Evolutionary conservation across 2,329 filamentous ascomycete species (phyloP), one percentile per base, ranked within the genome.

Genomic region (Allantophomopsis cytisporea): DNA sequence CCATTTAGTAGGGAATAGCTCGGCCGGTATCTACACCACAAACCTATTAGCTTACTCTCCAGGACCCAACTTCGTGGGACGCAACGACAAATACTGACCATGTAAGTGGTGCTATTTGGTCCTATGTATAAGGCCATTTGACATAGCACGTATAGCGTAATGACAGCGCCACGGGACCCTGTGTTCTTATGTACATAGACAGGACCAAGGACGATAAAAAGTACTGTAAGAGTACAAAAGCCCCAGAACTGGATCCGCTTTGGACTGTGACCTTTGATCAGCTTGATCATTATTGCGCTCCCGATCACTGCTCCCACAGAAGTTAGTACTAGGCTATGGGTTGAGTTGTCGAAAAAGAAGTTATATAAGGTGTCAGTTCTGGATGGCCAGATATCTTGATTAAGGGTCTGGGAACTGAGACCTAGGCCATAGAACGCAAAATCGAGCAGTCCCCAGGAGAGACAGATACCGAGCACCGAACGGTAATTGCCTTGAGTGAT

Each of bases 371-470:
- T 75, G 32, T 59, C 52, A 8, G 76, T 77, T 28, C 65, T 63
- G 14, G 71, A 70, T 55, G 81, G 88, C 28, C 83, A 83, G 46
- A 88, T 84, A 4, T 76, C 73, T 28, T 68, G 60, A 13, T 88
- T 68, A 31, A 89, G 75, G 47, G 83, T 72, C 6, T 74, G 68
- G 54, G 79, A 84, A 54, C 87, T 87, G 16, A 88, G 64, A 30
- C 79, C 75, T 4, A 88, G 68, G 31, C 76, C 76, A 47, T 80
- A 81, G 54, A 73, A 77, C 21, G 73, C 72, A 42, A 66, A 59
- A 45, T 65, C 75, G 39, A 84, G 76, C 60, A 83, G 73, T 60
- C 88, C 89, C 84, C 85, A 93, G 2, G 83, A 89, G 31, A 80
- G 79, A 11, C 83, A 81, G 11, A 83, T 89, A n/a, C 83, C 83